These are phyloP conservation scores for Vigna radiata DNA, from an alignment of 306 rosid species.

Conservation along the genomic window DNA sequence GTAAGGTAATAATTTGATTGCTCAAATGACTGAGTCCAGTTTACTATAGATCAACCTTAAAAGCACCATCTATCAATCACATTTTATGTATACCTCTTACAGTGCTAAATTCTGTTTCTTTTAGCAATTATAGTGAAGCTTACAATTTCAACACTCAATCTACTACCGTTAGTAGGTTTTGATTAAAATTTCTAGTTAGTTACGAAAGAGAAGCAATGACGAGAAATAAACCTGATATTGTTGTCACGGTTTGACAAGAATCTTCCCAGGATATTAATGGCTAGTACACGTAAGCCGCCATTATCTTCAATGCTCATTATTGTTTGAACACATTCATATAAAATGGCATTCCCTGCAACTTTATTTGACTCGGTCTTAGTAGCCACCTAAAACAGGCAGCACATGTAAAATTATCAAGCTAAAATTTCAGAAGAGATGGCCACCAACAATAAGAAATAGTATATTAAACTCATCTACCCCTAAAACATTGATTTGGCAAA, in stretches of 20 bases:
- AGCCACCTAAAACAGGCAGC: slow-evolving; percentile 76
- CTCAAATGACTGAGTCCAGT: slow-evolving; percentile 14
- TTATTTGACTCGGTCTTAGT: slow-evolving; percentile 97
- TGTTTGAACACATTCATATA: slow-evolving; percentile 96
- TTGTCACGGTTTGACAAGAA: slow-evolving; percentile 97
- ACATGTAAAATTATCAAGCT: slow-evolving; percentile 36
- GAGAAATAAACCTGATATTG: slow-evolving; percentile 83
- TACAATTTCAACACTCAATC: slow-evolving; percentile 26
- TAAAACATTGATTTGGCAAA: slow-evolving; percentile 21
- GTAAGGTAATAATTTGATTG: slow-evolving; percentile 5
- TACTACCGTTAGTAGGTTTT: slow-evolving; percentile 4
- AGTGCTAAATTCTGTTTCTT: slow-evolving; percentile 19
- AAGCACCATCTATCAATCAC: neutral
- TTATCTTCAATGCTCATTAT: slow-evolving; percentile 97
- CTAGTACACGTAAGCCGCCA: slow-evolving; percentile 97
- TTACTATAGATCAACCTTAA: neutral
- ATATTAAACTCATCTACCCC: slow-evolving; percentile 7
- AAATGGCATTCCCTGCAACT: slow-evolving; percentile 96
- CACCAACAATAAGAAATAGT: slow-evolving; percentile 33
- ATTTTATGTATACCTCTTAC: slow-evolving; percentile 4
- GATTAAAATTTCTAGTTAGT: slow-evolving; percentile 13
- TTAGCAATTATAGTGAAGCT: slow-evolving; percentile 3
- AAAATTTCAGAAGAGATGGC: slow-evolving; percentile 33
- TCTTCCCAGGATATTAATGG: slow-evolving; percentile 95
- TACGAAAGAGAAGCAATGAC: slow-evolving; percentile 24